phyloP scores from a whole-genome alignment of 805 yeast species.

The Candida xiaguanensis region DNA sequence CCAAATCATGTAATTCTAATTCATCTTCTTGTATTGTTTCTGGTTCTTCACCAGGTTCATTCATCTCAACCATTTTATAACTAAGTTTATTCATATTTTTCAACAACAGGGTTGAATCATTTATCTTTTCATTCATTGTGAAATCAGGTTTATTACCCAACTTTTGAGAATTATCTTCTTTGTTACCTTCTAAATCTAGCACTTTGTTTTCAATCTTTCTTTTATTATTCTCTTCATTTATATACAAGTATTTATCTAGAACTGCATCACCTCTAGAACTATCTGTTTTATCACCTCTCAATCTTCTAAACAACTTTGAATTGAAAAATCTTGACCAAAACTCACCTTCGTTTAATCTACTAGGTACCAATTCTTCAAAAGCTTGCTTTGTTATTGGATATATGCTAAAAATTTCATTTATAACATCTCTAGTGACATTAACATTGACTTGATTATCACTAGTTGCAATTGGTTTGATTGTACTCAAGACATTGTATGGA shows the following conservation, averaged over 20 bases:
- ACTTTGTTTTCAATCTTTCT: constrained; percentile 54
- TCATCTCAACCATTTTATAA: constrained; percentile 61
- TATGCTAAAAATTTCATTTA: constrained; percentile 83
- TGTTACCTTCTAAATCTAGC: constrained; percentile 77
- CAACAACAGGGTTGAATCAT: constrained; percentile 71
- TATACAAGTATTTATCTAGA: constrained; percentile 75
- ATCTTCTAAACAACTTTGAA: constrained; percentile 79
- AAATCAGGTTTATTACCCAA: constrained; percentile 82
- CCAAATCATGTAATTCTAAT: constrained; percentile 34
- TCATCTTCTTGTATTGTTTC: constrained; percentile 18
- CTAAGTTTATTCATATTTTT: constrained; percentile 87
- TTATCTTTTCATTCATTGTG: constrained; percentile 61
- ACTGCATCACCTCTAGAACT: constrained; percentile 81
- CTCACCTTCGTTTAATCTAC: constrained; percentile 76
- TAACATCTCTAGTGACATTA: constrained; percentile 85
- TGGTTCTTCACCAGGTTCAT: constrained; percentile 4
- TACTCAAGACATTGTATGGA: constrained; percentile 88
- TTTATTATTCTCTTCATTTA: constrained; percentile 47
- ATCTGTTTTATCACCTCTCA: constrained; percentile 80
- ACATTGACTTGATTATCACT: constrained; percentile 92
- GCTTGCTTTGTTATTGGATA: constrained; percentile 91
- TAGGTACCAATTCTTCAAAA: constrained; percentile 84
- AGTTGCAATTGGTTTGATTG: constrained; percentile 91
- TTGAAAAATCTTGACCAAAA: constrained; percentile 96
- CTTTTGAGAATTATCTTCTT: constrained; percentile 71